Base-by-base conservation (phyloP, 352 stramenopile genomes). In the Aphanomyces astaci region DNA sequence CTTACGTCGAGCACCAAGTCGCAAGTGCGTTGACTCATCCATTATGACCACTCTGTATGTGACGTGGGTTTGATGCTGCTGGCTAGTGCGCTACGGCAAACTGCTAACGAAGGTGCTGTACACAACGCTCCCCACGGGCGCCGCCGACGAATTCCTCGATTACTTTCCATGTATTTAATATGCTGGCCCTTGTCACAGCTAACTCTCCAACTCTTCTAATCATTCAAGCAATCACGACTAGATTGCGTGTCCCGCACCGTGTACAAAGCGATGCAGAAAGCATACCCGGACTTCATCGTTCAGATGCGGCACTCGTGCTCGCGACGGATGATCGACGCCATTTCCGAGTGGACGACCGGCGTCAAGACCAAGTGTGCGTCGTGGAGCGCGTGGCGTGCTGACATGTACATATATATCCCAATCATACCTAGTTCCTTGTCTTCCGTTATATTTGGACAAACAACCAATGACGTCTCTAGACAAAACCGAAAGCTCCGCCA, bases 101-200 rank as follows among this genome's bases (percentile, higher is more conserved):
- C 24, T 65, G 10, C 36, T 65, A 2, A 65, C 56, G 22, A 65
- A 65, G 53, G 40, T 65, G 7, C 56, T 52, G 33, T 52, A 65
- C 36, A 48, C 39, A 27, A 65, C 24, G 24, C n/a, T 65, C 31
- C 56, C 56, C 2, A 65, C 56, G 4, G 56, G 56, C 39, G 56
- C 56, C 25, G 56, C 56, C 33, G 56, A 65, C 28, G 56, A 65
- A 30, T 65, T 65, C 28, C 56, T 65, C 56, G 56, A 65, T 22
- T 65, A 52, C 22, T 65, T 65, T 53, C 56, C 56, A 10, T 65
- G 56, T 65, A 25, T n/a, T n/a, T n/a, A n/a, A n/a, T n/a, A n/a
- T n/a, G n/a, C n/a, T n/a, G n/a, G n/a, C n/a, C n/a, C n/a, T n/a
- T n/a, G 36, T 30, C 13, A 15, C 28, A 17, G 7, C 24, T 43